Base-by-base conservation (phyloP, 805 yeast genomes). In the Cyberlindnera nakhonratchasimensis region DNA sequence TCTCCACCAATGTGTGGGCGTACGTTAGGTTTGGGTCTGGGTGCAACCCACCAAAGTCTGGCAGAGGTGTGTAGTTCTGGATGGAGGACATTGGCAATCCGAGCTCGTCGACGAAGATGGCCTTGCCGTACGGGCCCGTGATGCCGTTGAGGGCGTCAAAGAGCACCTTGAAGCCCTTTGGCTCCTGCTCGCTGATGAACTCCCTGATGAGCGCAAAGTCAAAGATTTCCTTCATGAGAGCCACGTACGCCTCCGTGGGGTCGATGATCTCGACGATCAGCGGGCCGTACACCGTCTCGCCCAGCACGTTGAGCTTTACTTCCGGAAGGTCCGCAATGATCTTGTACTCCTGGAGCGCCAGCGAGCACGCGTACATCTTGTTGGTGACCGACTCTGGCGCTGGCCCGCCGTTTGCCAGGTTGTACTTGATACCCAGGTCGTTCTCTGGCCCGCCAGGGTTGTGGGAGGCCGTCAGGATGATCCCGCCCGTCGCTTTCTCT, bases 1-100 rank as follows among this genome's bases (percentile, higher is more conserved):
- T 75, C 25, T 78, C 83, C 17, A 91, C 99, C 50, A 91, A 72
- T 16, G 96, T 80, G 46, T 75, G 78, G 10, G 98, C 99, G 61
- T 93, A 91, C 12, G 97, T 90, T 64, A 91, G 75, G 69, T 91
- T 91, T 51, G 99, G 99, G 67, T 91, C 99, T 17, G 99, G 99
- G 64, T 91, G 99, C 53, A 89, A 72, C 1, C 99, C 99, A 49
- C 99, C 99, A 59, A 91, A 91, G 64, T 91, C 99, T 14, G 91
- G 89, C 60, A 74, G 64, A 24, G 97, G 96, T 14, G 53, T 63
- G 57, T 68, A 82, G 67, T 91, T 89, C 67, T 91, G 98, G 45
- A 93, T 71, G 5, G 84, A 74, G 5, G 76, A 65, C 41, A 60
- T 63, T 3, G 91, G 82, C 50, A 93, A 68, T 0, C 95, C 96